Base-by-base conservation (phyloP, 495 filamentous ascomycete species). In the Neurospora sp. region DNA sequence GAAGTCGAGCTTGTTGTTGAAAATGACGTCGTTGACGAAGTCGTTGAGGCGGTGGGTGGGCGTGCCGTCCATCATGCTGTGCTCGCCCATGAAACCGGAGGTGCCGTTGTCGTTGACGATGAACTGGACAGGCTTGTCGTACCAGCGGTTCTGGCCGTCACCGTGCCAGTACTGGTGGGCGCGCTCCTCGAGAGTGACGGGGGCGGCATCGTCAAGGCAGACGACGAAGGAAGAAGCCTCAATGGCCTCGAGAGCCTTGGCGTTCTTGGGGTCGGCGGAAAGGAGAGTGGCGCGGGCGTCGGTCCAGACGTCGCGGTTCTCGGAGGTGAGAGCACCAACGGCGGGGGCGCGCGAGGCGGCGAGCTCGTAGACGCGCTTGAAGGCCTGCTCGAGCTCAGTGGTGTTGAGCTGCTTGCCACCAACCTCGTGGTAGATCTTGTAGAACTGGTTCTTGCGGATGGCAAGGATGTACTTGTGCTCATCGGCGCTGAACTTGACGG, bases 11-110 rank as follows among this genome's bases (percentile, higher is more conserved):
- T 94, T 94, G 84, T 96, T 93, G 85, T 89, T 89, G 84, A 95
- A 94, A 82, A 98, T 97, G 77, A 93, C 85, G 78, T 89, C 88
- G 86, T 95, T 96, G 82, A 94, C 87, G 80, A 93, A 93, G 87
- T 99, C 96, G 82, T 97, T 98, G 39, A 99, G 88, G 4, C 96
- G 90, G 83, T 98, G 95, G 14, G 96, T 99, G 2, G 96, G 94
- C 38, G 95, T 99, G 73, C 96, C 96, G 81, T 99, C 96, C 96
- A 99, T 99, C 96, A 99, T 98, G 83, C 91, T 94, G 87, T 99
- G 96, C 86, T 99, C 96, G 79, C 96, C 96, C 86, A 93, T 93
- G 87, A 99, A 99, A 74, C 96, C 96, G 35, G 96, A 92, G 18
- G 96, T 96, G 76, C 94, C 96, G 83, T 99, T 99, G 79, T 98